A percentile compares a stretch with the other conserved stretches of the same genome.
Evolutionary conservation across 2,329 filamentous ascomycete genomes (phyloP).

Genomic region (Cladosporium austrohemisphaericum): DNA sequence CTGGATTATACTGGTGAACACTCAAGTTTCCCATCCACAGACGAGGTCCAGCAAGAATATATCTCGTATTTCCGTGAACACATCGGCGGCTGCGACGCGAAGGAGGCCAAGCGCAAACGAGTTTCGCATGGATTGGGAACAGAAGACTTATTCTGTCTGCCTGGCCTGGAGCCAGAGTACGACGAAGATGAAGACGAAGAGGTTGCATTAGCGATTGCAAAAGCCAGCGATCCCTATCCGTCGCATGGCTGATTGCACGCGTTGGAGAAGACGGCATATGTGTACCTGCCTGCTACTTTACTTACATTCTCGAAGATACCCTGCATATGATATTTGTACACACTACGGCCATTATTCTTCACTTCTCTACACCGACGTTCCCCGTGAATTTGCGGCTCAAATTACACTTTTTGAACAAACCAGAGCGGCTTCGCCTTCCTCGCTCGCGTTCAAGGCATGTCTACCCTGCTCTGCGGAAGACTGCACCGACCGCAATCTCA

Average conservation of each 20-base stretch:
- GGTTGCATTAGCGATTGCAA: slow-evolving; percentile 11
- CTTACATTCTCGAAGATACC: slow-evolving; percentile 10
- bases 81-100: slow-evolving; percentile 62
- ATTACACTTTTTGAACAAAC: background rate
- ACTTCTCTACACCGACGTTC: too few species aligned
- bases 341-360: background rate
- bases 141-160: slow-evolving; percentile 63
- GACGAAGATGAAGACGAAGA: slow-evolving; percentile 19
- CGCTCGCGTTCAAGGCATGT: background rate
- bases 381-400: too few species aligned
- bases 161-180: slow-evolving; percentile 26
- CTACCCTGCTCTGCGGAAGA: background rate
- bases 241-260: too few species aligned
- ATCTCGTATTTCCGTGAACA: slow-evolving; percentile 56
- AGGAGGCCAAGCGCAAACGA: slow-evolving; percentile 33
- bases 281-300: too few species aligned
- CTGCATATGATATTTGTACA: slow-evolving; percentile 1
- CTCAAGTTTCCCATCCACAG: slow-evolving; percentile 40
- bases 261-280: too few species aligned
- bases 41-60: slow-evolving; percentile 50
- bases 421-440: background rate
- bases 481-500: background rate
- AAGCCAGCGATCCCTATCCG: slow-evolving; percentile 6
- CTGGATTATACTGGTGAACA: slow-evolving; percentile 61
- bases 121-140: slow-evolving; percentile 37